Base-by-base conservation (phyloP, 139 green algal genomes). In the Micromonas commoda region DNA sequence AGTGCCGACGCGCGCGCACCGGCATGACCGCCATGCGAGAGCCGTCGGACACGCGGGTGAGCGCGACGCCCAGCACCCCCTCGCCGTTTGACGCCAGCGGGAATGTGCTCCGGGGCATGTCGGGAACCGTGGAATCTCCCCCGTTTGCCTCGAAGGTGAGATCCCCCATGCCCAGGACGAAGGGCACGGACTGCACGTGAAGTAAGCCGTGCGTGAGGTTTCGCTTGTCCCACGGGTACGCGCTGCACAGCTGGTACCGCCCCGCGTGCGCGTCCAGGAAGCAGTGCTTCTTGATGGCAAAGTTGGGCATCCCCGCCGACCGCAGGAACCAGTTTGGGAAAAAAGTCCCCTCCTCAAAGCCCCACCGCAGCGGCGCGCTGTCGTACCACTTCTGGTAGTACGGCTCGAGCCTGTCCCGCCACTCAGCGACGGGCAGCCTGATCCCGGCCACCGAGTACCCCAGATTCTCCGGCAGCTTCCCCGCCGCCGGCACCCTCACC, bases 301-400 rank as follows among this genome's bases (percentile, higher is more conserved):
- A 79, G 21, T 79, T 79, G 2, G 73, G 73, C 73, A 79, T 61
- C 6, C 73, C 73, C 4, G 23, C 16, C 2, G 73, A 79, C 29
- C 61, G 26, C 19, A 79, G 16, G 9, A 29, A 37, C 73, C 73
- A 79, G 61, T 53, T 70, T 39, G 73, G 73, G 2, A 26, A 53
- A 34, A 79, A 71, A 29, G 73, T 72, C 16, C 73, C 73, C 73
- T 79, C 73, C 57, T 79, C 73, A 32, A 79, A 79, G 3, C 73
- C 73, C 73, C 60, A 79, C 24, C 57, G 53, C 20, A 79, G 28
- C 29, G 73, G 73, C 23, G 33, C 54, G 21, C 20, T 35, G 21
- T 31, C 37, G 61, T 79, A 79, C 28, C 35, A 21, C 20, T 5
- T 61, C 54, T 35, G 33, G 31, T 29, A 23, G 57, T 79, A 71